Conservation (phyloP, 23 red algal genomes). For the Chondrus crispus region DNA sequence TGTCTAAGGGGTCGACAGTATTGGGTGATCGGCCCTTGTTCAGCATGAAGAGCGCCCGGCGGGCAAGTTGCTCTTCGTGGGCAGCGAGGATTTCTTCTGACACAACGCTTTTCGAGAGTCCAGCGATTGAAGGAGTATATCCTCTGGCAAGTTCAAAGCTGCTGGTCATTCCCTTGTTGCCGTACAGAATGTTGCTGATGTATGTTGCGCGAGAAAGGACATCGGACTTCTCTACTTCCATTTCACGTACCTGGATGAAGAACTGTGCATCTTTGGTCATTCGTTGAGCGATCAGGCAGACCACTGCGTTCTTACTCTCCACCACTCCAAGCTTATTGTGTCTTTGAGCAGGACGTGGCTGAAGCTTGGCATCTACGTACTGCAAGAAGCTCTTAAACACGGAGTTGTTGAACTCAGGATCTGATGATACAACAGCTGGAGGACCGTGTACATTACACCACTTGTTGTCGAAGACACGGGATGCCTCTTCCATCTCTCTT, state of each 20-base stretch:
- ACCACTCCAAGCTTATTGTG: slow-evolving; percentile 38
- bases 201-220: slow-evolving; percentile 13
- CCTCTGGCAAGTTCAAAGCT: slow-evolving; percentile 35
- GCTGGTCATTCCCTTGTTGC: neutral
- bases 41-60: neutral
- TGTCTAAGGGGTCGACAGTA: neutral
- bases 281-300: neutral
- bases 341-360: neutral
- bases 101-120: neutral
- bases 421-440: neutral
- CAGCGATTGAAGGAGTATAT: neutral
- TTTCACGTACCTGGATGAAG: neutral
- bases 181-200: slow-evolving; percentile 40
- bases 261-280: slow-evolving; percentile 13
- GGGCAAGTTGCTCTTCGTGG: neutral
- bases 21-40: neutral
- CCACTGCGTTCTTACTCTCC: slow-evolving; percentile 1
- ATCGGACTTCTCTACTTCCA: neutral
- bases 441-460: neutral
- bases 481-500: neutral
- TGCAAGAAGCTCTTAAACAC: neutral
- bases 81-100: neutral
- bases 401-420: neutral
- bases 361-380: neutral
- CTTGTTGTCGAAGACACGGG: neutral